phyloP scores from a whole-genome alignment of 2,329 filamentous ascomycete species.

The Mycosphaerella sp. region DNA sequence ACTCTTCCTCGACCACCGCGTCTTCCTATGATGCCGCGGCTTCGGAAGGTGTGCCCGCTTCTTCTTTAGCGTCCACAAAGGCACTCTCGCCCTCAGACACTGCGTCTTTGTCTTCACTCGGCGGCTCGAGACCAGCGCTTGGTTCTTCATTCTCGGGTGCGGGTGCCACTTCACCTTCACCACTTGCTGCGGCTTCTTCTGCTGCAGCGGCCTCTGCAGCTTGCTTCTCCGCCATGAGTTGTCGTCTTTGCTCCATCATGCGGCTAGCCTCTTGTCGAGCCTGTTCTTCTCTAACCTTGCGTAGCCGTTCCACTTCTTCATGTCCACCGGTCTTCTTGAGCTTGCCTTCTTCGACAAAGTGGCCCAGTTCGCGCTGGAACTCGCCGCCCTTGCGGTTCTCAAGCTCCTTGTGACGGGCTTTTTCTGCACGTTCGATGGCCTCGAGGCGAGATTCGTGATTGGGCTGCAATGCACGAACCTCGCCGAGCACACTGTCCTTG shows the following conservation, averaged over 20 bases:
- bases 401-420: conserved; percentile 80
- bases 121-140: neutral
- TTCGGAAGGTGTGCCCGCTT: conserved; percentile 4
- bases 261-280: conserved; percentile 70
- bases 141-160: neutral
- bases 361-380: conserved; percentile 76
- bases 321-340: conserved; percentile 94
- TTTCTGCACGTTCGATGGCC: conserved; percentile 95
- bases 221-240: conserved; percentile 43
- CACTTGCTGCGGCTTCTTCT: conserved; percentile 16
- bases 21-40: conserved; percentile 6
- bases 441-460: conserved; percentile 92
- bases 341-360: conserved; percentile 82
- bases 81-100: conserved; percentile 7
- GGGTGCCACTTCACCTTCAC: too few relatives aligned
- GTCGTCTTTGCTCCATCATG: conserved; percentile 45
- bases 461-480: conserved; percentile 86
- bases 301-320: conserved; percentile 82
- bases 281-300: conserved; percentile 79
- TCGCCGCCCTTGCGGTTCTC: conserved; percentile 66
- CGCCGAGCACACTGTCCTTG: conserved; percentile 85
- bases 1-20: conserved; percentile 1
- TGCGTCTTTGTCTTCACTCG: conserved; percentile 5
- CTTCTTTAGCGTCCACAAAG: conserved; percentile 12
- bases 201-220: conserved; percentile 31